Evolutionary conservation across 2,329 filamentous ascomycete species (phyloP), one percentile per base, ranked within the genome.

Genomic region (Sclerotinia glacialis): DNA sequence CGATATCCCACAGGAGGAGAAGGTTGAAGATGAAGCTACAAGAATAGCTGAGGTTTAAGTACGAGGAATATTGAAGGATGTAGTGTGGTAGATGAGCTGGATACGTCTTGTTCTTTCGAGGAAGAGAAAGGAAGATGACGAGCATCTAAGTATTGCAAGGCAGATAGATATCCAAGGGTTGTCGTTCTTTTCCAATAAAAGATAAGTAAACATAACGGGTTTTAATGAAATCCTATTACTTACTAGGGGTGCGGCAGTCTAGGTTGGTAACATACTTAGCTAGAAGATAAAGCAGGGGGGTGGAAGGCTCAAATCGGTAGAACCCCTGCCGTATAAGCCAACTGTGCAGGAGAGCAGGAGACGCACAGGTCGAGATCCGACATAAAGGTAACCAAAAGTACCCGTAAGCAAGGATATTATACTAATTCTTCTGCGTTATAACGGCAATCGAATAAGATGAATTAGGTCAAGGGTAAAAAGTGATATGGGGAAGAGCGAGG

Each of bases 301-400:
- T 65, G 55, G 55, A 56, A 42, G 23, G 9, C 23, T 60, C 58
- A 49, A 61, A 61, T 65, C 54, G 55, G 18, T 52, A 34, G 21
- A 3, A 61, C 55, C 64, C 64, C 47, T 61, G 55, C 53, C 64
- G 26, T 26, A 61, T 61, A 52, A 65, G 55, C 54, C 54, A 65
- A 61, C 64, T 53, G 47, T n/a, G n/a, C n/a, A n/a, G n/a, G n/a
- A n/a, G n/a, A n/a, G n/a, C 64, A 65, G 64, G 64, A 65, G 54
- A 61, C 64, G 46, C 54, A 65, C 55, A 52, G 47, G 55, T 65
- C 47, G 34, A 64, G 26, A 61, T 65, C 55, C 64, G 46, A 65
- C 18, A 28, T 59, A 65, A 37, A 61, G 64, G 63, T 59, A 65
- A 23, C 31, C 28, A 42, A 42, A 50, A 18, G 21, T 52, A 53